Conservation (phyloP, 257 asterid species). For the Cruciata laevipes region DNA sequence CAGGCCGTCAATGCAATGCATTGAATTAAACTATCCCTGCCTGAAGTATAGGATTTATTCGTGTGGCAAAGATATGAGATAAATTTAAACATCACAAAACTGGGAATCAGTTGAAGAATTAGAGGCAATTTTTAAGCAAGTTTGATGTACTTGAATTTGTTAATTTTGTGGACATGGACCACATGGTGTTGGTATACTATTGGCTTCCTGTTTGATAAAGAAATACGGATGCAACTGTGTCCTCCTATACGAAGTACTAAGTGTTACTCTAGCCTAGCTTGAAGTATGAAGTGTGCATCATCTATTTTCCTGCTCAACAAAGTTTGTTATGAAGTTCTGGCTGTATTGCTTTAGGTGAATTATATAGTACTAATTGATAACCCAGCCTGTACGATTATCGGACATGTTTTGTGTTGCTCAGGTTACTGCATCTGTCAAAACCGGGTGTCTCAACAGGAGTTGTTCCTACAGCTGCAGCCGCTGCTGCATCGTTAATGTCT, state of each 20-base stretch:
- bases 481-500: slow-evolving; percentile 92
- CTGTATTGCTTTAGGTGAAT: background rate
- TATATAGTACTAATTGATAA: background rate
- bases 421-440: slow-evolving; percentile 89
- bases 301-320: background rate
- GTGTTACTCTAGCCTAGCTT: background rate
- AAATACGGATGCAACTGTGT: background rate
- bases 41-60: background rate
- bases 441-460: slow-evolving; percentile 79
- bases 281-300: background rate
- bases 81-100: background rate
- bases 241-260: background rate
- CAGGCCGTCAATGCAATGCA: background rate
- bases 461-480: slow-evolving; percentile 95
- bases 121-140: background rate
- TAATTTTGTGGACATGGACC: background rate
- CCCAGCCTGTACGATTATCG: background rate
- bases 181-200: background rate
- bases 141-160: background rate
- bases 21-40: background rate
- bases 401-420: slow-evolving; percentile 25
- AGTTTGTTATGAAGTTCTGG: background rate
- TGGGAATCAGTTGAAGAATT: background rate
- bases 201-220: background rate
- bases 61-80: background rate